phyloP scores from a whole-genome alignment of 129 eudicot species.

The Silybum marianum region DNA sequence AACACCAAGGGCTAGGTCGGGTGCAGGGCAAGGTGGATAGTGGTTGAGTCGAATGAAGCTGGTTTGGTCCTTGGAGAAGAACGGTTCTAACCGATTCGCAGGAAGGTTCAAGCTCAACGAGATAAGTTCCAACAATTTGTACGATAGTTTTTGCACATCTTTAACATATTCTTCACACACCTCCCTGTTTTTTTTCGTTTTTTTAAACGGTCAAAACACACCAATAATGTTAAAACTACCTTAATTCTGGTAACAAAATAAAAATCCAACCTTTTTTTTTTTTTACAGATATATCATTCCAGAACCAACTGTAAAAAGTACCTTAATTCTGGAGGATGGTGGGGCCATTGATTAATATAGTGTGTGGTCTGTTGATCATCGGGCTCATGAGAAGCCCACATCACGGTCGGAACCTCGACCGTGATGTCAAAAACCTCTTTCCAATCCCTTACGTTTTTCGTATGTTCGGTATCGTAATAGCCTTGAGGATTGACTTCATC shows the following conservation, averaged over 20 bases:
- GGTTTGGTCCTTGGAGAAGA: slow-evolving; percentile 50
- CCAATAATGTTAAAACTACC: too few relatives aligned
- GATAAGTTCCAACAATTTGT: slow-evolving; percentile 55
- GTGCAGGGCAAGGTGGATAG: slow-evolving; percentile 72
- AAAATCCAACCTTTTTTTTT: too few relatives aligned
- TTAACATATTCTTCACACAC: slow-evolving; percentile 47
- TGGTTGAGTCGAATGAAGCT: slow-evolving; percentile 56
- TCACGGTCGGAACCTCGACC: slow-evolving; percentile 39
- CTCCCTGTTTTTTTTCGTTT: slow-evolving; percentile 33
- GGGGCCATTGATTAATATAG: slow-evolving; percentile 56
- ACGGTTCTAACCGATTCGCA: slow-evolving; percentile 41
- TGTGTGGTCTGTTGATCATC: slow-evolving; percentile 33
- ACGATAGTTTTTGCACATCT: slow-evolving; percentile 45
- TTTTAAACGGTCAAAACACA: too few relatives aligned
- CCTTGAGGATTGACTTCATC: slow-evolving; percentile 54
- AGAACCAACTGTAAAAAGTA: not conserved
- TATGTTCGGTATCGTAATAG: slow-evolving; percentile 59
- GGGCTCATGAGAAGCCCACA: slow-evolving; percentile 48
- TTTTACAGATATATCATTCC: too few relatives aligned
- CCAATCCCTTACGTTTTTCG: slow-evolving; percentile 76
- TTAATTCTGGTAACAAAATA: too few relatives aligned
- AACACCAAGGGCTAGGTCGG: slow-evolving; percentile 74
- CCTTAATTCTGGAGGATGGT: slow-evolving; percentile 54
- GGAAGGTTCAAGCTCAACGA: slow-evolving; percentile 53
- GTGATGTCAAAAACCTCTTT: slow-evolving; percentile 61